Evolutionary conservation across 306 rosid genomes (phyloP).

Genomic region (Mimosa pudica): DNA sequence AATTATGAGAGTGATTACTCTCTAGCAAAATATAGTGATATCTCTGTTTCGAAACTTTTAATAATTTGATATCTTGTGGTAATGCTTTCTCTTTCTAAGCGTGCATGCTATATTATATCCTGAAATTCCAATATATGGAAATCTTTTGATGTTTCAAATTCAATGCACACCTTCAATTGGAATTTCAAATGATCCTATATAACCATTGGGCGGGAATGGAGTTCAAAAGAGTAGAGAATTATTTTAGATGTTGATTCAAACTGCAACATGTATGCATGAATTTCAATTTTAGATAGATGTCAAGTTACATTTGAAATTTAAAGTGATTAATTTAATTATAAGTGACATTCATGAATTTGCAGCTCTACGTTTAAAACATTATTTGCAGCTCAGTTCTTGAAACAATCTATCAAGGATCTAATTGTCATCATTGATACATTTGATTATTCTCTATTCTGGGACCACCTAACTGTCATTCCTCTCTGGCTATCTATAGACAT

Average conservation of each 20-base stretch:
- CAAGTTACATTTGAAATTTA: too few relatives aligned
- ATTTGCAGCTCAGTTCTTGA: neutral
- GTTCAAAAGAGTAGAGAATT: too few relatives aligned
- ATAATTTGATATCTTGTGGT: neutral
- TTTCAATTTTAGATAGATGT: neutral
- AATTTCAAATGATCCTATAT: neutral
- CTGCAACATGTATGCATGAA: too few relatives aligned
- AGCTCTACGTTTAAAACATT: too few relatives aligned
- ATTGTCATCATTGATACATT: neutral
- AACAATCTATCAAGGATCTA: neutral
- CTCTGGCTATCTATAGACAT: neutral
- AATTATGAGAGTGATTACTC: neutral
- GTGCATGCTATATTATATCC: too few relatives aligned
- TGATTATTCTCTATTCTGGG: too few relatives aligned
- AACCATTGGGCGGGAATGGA: too few relatives aligned
- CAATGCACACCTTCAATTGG: neutral
- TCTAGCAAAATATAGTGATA: neutral
- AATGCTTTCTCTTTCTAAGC: neutral
- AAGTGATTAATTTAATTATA: too few relatives aligned
- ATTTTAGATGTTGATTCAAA: neutral
- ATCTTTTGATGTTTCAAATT: too few relatives aligned
- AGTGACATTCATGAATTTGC: too few relatives aligned
- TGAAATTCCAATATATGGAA: too few relatives aligned
- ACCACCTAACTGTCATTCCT: neutral
- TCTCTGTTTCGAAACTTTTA: neutral